These are phyloP conservation scores for Colletotrichum phormii DNA, from an alignment of 2,329 filamentous ascomycete genomes.

Conservation along the genomic window DNA sequence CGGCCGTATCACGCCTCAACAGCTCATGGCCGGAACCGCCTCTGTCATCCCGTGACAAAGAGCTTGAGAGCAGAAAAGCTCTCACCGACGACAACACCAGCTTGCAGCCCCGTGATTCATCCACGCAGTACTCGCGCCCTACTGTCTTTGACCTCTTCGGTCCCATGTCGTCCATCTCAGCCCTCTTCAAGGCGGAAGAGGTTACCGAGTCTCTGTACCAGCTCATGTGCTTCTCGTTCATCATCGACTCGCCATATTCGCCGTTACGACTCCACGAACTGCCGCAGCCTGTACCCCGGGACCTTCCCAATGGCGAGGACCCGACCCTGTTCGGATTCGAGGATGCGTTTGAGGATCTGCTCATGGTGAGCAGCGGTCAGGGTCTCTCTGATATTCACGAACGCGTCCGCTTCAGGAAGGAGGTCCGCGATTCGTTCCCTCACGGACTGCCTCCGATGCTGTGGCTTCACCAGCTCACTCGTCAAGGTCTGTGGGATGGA, in stretches of 20 bases:
- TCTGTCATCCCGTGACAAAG: conserved; percentile 13
- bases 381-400: conserved; percentile 53
- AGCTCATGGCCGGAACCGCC: conserved; percentile 27
- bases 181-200: conserved; percentile 30
- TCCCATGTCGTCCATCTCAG: conserved; percentile 22
- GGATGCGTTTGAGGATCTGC: conserved; percentile 69
- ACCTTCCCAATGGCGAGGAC: conserved; percentile 52
- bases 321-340: conserved; percentile 60
- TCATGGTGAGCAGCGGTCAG: conserved; percentile 57
- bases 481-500: conserved; percentile 38
- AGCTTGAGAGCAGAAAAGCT: background rate
- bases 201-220: conserved; percentile 35
- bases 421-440: conserved; percentile 53
- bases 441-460: conserved; percentile 53
- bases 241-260: conserved; percentile 55
- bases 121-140: conserved; percentile 14
- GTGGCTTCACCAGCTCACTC: conserved; percentile 49
- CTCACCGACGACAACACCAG: background rate
- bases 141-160: conserved; percentile 28
- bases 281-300: conserved; percentile 59
- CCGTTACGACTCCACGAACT: conserved; percentile 58
- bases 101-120: conserved; percentile 1
- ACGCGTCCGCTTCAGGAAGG: conserved; percentile 49
- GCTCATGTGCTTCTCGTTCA: conserved; percentile 48
- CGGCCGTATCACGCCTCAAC: conserved; percentile 42